phyloP scores from a whole-genome alignment of 495 filamentous ascomycete species.

The Extremus antarcticus region DNA sequence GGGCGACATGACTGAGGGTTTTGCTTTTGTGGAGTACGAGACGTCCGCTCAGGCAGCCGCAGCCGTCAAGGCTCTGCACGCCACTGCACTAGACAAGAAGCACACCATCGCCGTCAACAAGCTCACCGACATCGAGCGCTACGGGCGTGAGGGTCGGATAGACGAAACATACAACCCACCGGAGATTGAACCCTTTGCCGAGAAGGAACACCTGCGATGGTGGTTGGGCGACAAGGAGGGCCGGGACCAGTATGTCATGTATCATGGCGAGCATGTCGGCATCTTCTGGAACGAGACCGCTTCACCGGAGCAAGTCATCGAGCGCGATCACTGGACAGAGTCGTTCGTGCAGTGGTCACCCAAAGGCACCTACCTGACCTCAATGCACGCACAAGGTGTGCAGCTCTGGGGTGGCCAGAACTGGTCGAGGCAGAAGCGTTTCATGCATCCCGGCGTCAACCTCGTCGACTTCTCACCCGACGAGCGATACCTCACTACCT shows the following conservation, averaged over 20 bases:
- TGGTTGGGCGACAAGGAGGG: conserved; percentile 79
- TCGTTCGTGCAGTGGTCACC: conserved; percentile 97
- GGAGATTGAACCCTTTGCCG: conserved; percentile 62
- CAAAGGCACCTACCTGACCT: conserved; percentile 83
- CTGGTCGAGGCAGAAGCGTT: conserved; percentile 84
- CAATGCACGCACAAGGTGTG: conserved; percentile 88
- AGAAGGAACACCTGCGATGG: conserved; percentile 89
- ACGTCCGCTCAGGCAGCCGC: conserved; percentile 82
- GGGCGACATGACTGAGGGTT: conserved; percentile 61
- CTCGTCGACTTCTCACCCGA: conserved; percentile 88
- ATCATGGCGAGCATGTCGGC: conserved; percentile 75
- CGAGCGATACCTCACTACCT: conserved; percentile 90
- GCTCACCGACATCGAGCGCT: conserved; percentile 92
- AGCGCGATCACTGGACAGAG: conserved; percentile 92
- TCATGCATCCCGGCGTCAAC: conserved; percentile 90
- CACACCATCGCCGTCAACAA: conserved; percentile 95
- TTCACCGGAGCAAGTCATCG: conserved; percentile 72
- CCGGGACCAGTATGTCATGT: conserved; percentile 91
- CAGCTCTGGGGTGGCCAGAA: conserved; percentile 88
- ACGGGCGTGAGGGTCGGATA: conserved; percentile 83
- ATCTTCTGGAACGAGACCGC: conserved; percentile 99
- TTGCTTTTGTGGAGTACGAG: conserved; percentile 89
- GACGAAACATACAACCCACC: conserved; percentile 81
- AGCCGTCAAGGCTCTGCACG: conserved; percentile 76
- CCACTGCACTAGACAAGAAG: conserved; percentile 80